A percentile compares a stretch with the other conserved stretches of the same genome.
phyloP scores from a whole-genome alignment of 73 alveolate species.

The Tetrahymena thermophila region DNA sequence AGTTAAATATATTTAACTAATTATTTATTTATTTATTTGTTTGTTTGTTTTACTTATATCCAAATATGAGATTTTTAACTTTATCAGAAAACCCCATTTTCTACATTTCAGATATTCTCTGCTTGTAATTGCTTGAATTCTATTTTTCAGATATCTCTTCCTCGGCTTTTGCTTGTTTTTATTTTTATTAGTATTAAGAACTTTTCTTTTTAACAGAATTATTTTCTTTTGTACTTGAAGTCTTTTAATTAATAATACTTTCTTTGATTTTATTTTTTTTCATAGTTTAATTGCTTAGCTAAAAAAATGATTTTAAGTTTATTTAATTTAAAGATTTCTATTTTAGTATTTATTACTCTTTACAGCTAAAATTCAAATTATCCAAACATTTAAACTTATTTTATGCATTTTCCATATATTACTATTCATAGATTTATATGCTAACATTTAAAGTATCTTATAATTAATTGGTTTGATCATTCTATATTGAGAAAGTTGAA shows the following conservation, averaged over 20 bases:
- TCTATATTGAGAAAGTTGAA: not conserved
- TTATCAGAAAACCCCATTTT: not conserved
- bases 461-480: not conserved
- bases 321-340: too few species aligned
- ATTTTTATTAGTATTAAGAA: too few species aligned
- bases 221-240: too few species aligned
- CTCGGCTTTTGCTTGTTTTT: not conserved
- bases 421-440: too few species aligned
- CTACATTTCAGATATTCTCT: not conserved
- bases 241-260: too few species aligned
- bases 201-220: not conserved
- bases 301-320: not conserved
- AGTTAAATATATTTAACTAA: too few species aligned
- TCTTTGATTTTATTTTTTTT: too few species aligned
- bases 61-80: not conserved
- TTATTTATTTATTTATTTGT: too few species aligned
- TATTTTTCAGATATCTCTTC: not conserved
- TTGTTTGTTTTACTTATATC: not conserved
- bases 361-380: too few species aligned
- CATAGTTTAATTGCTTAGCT: not conserved
- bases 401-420: not conserved
- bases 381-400: not conserved
- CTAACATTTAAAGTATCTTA: not conserved
- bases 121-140: not conserved
- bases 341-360: not conserved